Conservation (phyloP, 495 filamentous ascomycete species). For the Paragyromitra xinjiangensis region DNA sequence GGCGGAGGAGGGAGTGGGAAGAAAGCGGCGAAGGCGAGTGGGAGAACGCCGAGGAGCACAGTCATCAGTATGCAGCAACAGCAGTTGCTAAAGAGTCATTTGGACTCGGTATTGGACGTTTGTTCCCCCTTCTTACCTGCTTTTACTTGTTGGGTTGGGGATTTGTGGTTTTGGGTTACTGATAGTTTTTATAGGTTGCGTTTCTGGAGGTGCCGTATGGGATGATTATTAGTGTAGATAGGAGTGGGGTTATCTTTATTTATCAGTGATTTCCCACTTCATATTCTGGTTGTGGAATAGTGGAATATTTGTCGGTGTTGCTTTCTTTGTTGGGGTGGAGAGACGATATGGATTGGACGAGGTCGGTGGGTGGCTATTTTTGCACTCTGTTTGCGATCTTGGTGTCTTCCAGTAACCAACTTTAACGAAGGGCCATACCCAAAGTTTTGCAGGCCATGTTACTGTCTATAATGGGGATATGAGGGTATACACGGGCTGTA, state of each 20-base stretch:
- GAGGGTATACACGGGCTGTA: neutral
- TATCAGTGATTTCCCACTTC: slow-evolving; percentile 67
- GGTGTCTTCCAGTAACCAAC: neutral
- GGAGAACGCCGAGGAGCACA: slow-evolving; percentile 75
- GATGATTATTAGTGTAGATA: slow-evolving; percentile 90
- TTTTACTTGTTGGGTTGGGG: neutral
- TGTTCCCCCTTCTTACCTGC: slow-evolving; percentile 6
- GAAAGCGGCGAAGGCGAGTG: slow-evolving; percentile 57
- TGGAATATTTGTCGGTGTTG: neutral
- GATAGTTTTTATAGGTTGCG: slow-evolving; percentile 59
- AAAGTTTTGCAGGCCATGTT: neutral
- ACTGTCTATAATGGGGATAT: neutral
- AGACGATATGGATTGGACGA: neutral
- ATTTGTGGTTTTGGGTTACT: slow-evolving; percentile 5
- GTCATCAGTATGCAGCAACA: slow-evolving; percentile 90
- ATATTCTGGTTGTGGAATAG: neutral
- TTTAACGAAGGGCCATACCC: neutral
- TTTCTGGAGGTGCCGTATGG: slow-evolving; percentile 88
- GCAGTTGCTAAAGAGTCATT: slow-evolving; percentile 81
- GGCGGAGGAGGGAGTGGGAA: slow-evolving; percentile 56
- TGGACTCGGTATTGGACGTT: slow-evolving; percentile 89
- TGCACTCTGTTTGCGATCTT: neutral
- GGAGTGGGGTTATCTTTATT: slow-evolving; percentile 90
- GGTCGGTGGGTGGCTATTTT: neutral
- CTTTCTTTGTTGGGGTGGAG: slow-evolving; percentile 2